phyloP scores from a whole-genome alignment of 2,329 filamentous ascomycete species.

The Aspergillus sojae region DNA sequence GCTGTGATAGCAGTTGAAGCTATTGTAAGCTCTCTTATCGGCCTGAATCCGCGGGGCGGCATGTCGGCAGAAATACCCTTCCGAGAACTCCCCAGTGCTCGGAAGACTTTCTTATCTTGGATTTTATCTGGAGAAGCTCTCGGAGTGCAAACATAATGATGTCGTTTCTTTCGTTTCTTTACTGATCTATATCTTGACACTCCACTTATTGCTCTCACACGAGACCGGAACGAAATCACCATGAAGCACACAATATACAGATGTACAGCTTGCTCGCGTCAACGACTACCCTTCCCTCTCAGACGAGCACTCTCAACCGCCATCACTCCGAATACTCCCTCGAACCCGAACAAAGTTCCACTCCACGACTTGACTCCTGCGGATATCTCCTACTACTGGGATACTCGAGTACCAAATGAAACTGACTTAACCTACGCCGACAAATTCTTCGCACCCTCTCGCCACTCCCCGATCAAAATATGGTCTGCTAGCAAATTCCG shows the following conservation, averaged over 20 bases:
- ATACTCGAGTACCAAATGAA: conserved; percentile 49
- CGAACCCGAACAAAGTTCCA: conserved; percentile 29
- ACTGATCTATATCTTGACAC: background rate
- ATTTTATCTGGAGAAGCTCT: conserved; percentile 19
- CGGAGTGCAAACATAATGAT: background rate
- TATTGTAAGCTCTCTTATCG: conserved; percentile 19
- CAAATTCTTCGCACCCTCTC: conserved; percentile 49
- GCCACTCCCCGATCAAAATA: conserved; percentile 56
- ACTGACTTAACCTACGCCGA: conserved; percentile 50
- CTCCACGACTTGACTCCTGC: conserved; percentile 36
- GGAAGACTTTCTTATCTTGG: conserved; percentile 19
- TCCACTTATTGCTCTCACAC: background rate
- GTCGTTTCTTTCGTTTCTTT: background rate
- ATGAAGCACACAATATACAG: conserved; percentile 6
- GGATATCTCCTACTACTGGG: conserved; percentile 53
- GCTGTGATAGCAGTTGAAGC: background rate
- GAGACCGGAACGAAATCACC: background rate
- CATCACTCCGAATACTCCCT: conserved; percentile 8
- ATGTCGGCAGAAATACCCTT: conserved; percentile 16
- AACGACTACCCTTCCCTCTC: background rate
- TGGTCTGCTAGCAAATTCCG: conserved; percentile 65
- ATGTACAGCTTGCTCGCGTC: conserved; percentile 8
- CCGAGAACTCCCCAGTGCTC: conserved; percentile 5
- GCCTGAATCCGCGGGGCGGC: conserved; percentile 7
- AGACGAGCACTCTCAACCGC: conserved; percentile 17